Evolutionary conservation across 177 flowering plant species (phyloP).

Genomic region (Vitis hybrid): DNA sequence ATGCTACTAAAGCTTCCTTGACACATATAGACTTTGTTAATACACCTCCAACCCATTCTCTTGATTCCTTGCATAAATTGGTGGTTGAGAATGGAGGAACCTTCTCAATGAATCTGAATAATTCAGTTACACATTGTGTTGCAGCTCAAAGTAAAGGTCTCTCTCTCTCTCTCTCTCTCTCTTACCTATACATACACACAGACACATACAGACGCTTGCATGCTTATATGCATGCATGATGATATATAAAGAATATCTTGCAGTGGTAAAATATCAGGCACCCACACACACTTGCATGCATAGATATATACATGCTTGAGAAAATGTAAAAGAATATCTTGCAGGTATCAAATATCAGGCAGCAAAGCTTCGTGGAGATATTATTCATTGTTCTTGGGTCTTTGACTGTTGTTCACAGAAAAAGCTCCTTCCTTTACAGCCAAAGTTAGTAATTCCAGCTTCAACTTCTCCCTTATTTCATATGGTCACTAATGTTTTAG

Average conservation of each 20-base stretch:
- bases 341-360: conserved; percentile 93
- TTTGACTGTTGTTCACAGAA: conserved; percentile 78
- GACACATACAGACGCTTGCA: not conserved
- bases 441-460: conserved; percentile 50
- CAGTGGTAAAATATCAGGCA: conserved; percentile 92
- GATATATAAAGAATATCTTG: not conserved
- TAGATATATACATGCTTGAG: no score
- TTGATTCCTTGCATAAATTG: conserved; percentile 82
- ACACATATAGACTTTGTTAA: conserved; percentile 78
- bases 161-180: conserved; percentile 22
- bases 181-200: not conserved
- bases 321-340: not conserved
- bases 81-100: conserved; percentile 90
- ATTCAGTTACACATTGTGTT: conserved; percentile 85
- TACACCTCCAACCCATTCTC: conserved; percentile 59
- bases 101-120: conserved; percentile 93
- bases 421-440: conserved; percentile 76
- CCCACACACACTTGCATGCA: conserved; percentile 24
- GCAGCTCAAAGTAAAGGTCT: conserved; percentile 88
- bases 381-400: conserved; percentile 88
- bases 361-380: conserved; percentile 80
- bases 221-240: no score
- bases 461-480: not conserved
- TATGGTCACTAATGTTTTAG: not conserved
- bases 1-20: conserved; percentile 33